Percentiles rank a stretch among this genome's conserved stretches.
phyloP scores from a whole-genome alignment of 73 alveolate species.

The Tetrahymena thermophila region DNA sequence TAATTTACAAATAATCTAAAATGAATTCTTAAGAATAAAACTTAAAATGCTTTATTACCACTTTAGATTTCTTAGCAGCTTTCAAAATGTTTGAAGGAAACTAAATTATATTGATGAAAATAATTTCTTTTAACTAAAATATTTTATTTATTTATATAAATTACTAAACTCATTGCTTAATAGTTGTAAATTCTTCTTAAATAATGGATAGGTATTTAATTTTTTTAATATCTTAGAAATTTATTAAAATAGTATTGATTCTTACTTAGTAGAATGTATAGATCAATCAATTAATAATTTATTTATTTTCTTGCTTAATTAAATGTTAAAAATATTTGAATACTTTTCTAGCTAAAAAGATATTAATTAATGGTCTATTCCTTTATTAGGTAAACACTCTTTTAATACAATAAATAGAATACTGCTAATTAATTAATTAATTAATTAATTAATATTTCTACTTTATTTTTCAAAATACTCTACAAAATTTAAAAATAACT shows the following conservation, averaged over 20 bases:
- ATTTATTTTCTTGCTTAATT: no score
- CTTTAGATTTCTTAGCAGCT: not conserved
- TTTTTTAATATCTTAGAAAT: not conserved
- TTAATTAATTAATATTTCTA: not conserved
- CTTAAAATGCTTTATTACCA: not conserved
- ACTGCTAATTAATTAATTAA: no score
- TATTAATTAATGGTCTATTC: no score
- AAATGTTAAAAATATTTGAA: no score
- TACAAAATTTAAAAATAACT: no score
- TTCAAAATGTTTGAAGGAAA: not conserved
- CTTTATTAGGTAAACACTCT: no score
- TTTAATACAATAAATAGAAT: no score
- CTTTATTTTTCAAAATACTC: not conserved
- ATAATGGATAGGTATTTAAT: not conserved
- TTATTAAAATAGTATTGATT: no score
- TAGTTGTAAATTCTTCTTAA: not conserved
- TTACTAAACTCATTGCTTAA: not conserved
- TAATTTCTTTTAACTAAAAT: no score
- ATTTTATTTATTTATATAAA: no score
- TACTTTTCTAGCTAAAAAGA: no score
- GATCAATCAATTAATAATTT: not conserved
- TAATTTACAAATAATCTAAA: not conserved
- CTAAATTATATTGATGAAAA: not conserved
- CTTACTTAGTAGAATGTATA: not conserved
- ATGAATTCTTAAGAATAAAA: not conserved